These are phyloP conservation scores for Xylariaceae sp. DNA, from an alignment of 2,329 filamentous ascomycete genomes.

Conservation along the genomic window DNA sequence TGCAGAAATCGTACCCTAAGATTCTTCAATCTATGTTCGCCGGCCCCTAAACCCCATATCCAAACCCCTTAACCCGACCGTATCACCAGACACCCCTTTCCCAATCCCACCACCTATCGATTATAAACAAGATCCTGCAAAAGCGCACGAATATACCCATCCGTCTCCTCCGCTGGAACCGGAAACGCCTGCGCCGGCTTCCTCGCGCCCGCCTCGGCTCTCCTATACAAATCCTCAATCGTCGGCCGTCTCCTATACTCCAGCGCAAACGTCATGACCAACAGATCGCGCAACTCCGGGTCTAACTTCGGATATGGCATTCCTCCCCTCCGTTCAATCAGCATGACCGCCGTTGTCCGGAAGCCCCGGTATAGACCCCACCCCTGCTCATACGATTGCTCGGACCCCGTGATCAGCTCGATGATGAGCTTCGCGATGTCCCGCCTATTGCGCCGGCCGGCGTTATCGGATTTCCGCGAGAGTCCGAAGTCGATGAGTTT, in stretches of 20 bases:
- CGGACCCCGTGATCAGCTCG: neutral
- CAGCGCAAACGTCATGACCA: neutral
- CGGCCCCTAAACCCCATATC: neutral
- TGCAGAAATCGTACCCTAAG: no score
- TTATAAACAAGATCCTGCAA: neutral
- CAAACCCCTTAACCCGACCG: neutral
- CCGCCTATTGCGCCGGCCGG: neutral
- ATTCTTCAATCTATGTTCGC: neutral
- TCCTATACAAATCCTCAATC: no score
- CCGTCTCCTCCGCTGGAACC: neutral
- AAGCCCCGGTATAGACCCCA: neutral
- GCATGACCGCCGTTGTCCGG: neutral
- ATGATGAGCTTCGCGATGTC: neutral
- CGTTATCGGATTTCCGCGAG: neutral
- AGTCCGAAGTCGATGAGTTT: conserved; percentile 19
- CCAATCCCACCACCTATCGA: neutral
- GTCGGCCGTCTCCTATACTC: no score
- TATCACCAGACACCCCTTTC: neutral
- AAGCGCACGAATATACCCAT: neutral
- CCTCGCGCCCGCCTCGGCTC: no score
- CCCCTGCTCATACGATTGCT: neutral
- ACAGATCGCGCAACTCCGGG: neutral
- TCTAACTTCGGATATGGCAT: neutral
- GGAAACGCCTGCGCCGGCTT: no score
- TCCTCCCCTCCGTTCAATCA: neutral